These are phyloP conservation scores for Helicocarpus griseus DNA, from an alignment of 2,329 filamentous ascomycete species.

Conservation along the genomic window DNA sequence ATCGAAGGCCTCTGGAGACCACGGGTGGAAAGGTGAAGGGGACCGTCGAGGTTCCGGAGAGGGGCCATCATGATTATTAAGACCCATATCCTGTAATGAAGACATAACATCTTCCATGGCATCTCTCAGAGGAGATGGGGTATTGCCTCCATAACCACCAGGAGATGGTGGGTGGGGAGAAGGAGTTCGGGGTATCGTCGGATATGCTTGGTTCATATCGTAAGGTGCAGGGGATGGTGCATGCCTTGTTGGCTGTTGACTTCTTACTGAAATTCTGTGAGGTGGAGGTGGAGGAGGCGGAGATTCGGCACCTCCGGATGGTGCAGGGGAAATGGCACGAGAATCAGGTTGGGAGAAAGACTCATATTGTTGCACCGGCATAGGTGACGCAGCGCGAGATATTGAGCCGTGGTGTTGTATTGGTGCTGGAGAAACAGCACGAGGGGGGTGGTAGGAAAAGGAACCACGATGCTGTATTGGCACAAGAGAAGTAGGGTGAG, in stretches of 20 bases:
- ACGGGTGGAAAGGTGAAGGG: conserved; percentile 53
- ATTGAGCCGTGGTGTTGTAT: background rate
- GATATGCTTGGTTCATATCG: conserved; percentile 33
- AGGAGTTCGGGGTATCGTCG: conserved; percentile 33
- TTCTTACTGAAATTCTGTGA: conserved; percentile 51
- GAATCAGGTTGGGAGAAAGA: conserved; percentile 11
- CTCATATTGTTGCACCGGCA: background rate
- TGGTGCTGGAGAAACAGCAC: conserved; percentile 1
- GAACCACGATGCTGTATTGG: background rate
- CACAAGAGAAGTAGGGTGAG: background rate
- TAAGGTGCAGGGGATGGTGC: conserved; percentile 22
- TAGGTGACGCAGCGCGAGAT: background rate
- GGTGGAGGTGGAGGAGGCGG: conserved; percentile 78
- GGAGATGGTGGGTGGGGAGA: conserved; percentile 51
- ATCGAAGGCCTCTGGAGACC: conserved; percentile 85
- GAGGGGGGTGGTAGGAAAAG: conserved; percentile 10
- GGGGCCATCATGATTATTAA: conserved; percentile 44
- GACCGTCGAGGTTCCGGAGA: conserved; percentile 45
- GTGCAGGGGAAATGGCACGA: background rate
- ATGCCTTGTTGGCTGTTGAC: conserved; percentile 18
- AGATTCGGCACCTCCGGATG: conserved; percentile 31
- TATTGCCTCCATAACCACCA: conserved; percentile 56
- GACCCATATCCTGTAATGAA: conserved; percentile 76
- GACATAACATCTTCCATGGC: conserved; percentile 99
- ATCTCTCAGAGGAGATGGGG: conserved; percentile 81